phyloP scores from a whole-genome alignment of 1,139 yeast genomes.

The Lodderomyces metapsilosis region DNA sequence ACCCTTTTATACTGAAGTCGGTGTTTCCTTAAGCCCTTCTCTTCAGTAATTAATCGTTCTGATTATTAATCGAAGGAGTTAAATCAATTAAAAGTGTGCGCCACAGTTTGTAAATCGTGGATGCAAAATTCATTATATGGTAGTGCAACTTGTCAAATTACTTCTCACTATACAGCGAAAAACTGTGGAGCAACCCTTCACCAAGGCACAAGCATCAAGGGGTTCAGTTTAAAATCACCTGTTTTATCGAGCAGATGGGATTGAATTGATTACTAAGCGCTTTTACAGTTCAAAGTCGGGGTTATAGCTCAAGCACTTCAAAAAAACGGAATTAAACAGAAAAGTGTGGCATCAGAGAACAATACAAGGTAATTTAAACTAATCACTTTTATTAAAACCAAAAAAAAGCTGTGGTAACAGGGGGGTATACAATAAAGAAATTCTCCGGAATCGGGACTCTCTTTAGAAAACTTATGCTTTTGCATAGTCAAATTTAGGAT shows the following conservation, averaged over 20 bases:
- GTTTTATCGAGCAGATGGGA: not conserved
- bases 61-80: not conserved
- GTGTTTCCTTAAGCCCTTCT: too few relatives aligned
- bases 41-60: not conserved
- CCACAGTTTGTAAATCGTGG: constrained; percentile 2
- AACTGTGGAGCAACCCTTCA: not conserved
- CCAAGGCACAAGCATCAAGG: too few relatives aligned
- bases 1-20: not conserved
- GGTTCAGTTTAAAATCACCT: not conserved
- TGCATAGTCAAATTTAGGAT: constrained; percentile 15
- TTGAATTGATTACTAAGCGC: not conserved
- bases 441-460: not conserved
- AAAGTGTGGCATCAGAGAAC: constrained; percentile 3
- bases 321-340: not conserved
- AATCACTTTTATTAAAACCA: too few relatives aligned
- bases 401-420: too few relatives aligned
- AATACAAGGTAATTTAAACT: too few relatives aligned
- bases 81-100: not conserved
- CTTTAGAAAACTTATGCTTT: constrained; percentile 1
- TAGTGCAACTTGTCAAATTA: not conserved
- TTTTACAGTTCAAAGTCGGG: not conserved
- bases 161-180: not conserved
- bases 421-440: not conserved
- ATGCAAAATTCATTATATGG: not conserved
- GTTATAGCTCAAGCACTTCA: not conserved